Conservation (phyloP, 2,329 filamentous ascomycete species). For the Dissoconium aciculare region DNA sequence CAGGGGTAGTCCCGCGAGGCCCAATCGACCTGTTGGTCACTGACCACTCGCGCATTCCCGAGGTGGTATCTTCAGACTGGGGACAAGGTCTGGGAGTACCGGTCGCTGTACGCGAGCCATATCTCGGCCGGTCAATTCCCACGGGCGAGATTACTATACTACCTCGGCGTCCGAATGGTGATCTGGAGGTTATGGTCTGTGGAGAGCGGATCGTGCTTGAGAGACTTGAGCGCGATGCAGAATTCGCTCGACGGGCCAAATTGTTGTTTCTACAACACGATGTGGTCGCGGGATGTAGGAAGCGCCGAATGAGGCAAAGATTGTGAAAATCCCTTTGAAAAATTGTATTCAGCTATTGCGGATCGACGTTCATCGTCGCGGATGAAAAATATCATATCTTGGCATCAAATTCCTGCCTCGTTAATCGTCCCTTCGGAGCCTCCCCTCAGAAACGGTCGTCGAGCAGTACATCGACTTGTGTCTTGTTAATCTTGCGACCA, state of each 20-base stretch:
- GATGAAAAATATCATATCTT: too few species aligned
- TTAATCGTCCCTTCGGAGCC: too few species aligned
- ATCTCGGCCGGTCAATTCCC: conserved; percentile 3
- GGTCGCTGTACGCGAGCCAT: conserved; percentile 4
- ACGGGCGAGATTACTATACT: conserved; percentile 4
- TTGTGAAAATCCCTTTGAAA: too few species aligned
- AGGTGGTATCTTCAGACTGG: conserved; percentile 2
- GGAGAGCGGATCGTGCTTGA: conserved; percentile 4
- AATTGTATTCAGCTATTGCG: too few species aligned
- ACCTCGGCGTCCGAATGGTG: conserved; percentile 5
- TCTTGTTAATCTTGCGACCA: too few species aligned
- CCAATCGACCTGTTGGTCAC: conserved; percentile 6
- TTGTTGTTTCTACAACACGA: conserved; percentile 3
- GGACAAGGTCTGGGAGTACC: conserved; percentile 3
- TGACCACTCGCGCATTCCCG: conserved; percentile 4
- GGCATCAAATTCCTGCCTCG: too few species aligned
- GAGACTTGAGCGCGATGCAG: conserved; percentile 1
- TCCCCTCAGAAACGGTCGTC: too few species aligned
- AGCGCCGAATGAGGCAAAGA: background rate
- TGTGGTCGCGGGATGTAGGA: conserved; percentile 3
- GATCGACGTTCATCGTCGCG: too few species aligned
- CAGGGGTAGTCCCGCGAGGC: conserved; percentile 4
- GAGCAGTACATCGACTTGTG: too few species aligned
- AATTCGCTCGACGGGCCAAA: background rate
- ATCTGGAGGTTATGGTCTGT: conserved; percentile 7